Evolutionary conservation across 495 filamentous ascomycete genomes (phyloP).

Genomic region (Hypoxylon perforatum): DNA sequence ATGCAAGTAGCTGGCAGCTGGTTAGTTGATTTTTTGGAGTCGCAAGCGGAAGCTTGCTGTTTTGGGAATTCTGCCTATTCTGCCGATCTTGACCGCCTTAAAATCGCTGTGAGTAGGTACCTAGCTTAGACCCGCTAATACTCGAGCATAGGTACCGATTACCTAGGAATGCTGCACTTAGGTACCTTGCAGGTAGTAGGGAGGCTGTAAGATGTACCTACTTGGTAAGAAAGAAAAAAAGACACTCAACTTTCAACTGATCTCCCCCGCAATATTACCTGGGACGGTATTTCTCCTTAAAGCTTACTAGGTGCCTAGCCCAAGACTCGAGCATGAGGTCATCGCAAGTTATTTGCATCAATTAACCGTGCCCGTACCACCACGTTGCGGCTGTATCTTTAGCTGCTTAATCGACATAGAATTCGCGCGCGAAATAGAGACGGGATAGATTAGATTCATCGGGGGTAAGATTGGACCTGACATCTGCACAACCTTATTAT

Average conservation of each 20-base stretch:
- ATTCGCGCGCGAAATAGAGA: conserved; percentile 4
- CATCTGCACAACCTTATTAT: not conserved
- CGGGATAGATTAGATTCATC: conserved; percentile 2
- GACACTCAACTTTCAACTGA: not conserved
- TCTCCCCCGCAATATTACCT: no score
- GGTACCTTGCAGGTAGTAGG: no score
- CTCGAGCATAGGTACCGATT: not conserved
- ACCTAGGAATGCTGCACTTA: not conserved
- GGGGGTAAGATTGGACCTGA: conserved; percentile 11
- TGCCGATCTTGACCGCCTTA: conserved; percentile 36
- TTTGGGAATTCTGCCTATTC: conserved; percentile 28
- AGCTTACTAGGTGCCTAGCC: conserved; percentile 5
- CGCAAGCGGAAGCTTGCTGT: conserved; percentile 34
- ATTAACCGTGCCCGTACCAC: not conserved
- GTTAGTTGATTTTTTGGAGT: conserved; percentile 14
- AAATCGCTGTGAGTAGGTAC: conserved; percentile 14
- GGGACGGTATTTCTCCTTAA: not conserved
- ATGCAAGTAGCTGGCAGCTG: no score
- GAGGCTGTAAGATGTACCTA: no score
- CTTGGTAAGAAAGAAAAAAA: no score
- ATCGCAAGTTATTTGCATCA: conserved; percentile 23
- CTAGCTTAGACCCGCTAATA: conserved; percentile 17
- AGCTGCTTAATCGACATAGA: conserved; percentile 22
- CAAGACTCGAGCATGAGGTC: conserved; percentile 37
- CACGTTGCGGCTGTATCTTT: conserved; percentile 30